Evolutionary conservation across 75 land plant genomes (phyloP), one percentile per base, ranked within the genome.

Genomic region (Isoetes taiwanensis): DNA sequence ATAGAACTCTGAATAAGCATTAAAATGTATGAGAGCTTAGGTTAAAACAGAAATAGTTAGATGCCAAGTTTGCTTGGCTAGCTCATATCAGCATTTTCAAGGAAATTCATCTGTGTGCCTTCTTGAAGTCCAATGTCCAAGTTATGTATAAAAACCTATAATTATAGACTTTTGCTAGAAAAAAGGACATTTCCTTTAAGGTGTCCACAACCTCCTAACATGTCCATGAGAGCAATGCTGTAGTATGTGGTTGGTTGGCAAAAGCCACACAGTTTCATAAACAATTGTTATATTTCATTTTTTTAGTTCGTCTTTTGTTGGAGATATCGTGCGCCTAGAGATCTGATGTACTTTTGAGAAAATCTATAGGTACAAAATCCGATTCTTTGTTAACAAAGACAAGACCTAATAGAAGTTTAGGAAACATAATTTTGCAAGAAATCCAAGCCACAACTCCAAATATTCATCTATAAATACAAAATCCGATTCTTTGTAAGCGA

Each of bases 231-330:
- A 72, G 34, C 82, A 78, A 54, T 82, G 70, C 25, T 82, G 85
- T 30, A 82, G 61, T 25, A 82, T 60, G 39, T 76, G 79, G 31
- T 76, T 74, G 25, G 73, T 59, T 16, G 82, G 83, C 56, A 79
- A 48, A 39, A 82, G 76, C 21, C 85, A 73, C 40, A 76, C 85
- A 46, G 85, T 62, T 61, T 82, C 85, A 64, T 75, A 73, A 14
- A 82, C 57, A 32, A 69, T 73, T 66, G 85, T 76, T 56, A 75
- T 33, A 14, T 78, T 40, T 41, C 65, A 61, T 29, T 54, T 64
- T 68, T 75, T 64, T 42, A 65, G 61, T 24, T 69, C 43, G 32
- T 66, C 54, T 64, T 25, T 32, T 37, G 38, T 61, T 26, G 59
- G 63, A 23, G 41, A 11, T 25, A 9, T 2, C 3, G 52, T 33